These are phyloP conservation scores for Solanum ahanhuiri DNA, from an alignment of 257 asterid species.

Conservation along the genomic window DNA sequence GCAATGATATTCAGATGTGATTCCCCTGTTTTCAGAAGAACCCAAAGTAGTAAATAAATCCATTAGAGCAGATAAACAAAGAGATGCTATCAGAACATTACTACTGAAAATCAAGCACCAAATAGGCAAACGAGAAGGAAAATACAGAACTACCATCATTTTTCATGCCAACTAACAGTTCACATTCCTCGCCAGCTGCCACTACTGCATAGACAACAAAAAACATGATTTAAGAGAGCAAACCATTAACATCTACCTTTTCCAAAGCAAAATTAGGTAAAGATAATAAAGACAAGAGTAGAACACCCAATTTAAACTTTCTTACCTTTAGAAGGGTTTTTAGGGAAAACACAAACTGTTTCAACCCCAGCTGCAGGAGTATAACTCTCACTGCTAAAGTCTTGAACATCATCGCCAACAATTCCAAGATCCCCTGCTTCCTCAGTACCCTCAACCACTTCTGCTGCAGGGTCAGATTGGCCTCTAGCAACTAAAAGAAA, in stretches of 20 bases:
- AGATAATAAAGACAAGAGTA: neutral
- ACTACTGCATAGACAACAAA: conserved; percentile 40
- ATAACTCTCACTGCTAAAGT: conserved; percentile 53
- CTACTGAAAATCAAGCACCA: neutral
- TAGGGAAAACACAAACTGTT: conserved; percentile 84
- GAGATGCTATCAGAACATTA: neutral
- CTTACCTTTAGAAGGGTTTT: conserved; percentile 79
- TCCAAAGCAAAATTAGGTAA: neutral
- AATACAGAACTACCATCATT: conserved; percentile 61
- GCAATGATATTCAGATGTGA: conserved; percentile 58
- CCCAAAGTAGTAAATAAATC: neutral
- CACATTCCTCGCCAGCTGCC: conserved; percentile 81
- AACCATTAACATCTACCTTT: neutral
- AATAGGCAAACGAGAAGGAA: neutral
- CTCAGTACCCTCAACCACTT: conserved; percentile 37
- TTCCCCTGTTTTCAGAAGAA: conserved; percentile 43
- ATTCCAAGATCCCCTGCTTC: conserved; percentile 69
- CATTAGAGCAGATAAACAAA: neutral
- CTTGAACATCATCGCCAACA: conserved; percentile 86
- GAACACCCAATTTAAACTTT: neutral
- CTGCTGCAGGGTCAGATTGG: conserved; percentile 54
- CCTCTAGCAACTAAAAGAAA: conserved; percentile 57
- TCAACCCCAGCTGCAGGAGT: conserved; percentile 79
- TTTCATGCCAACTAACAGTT: conserved; percentile 81
- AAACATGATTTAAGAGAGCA: neutral